These are phyloP conservation scores for Phalaenopsis aphrodite DNA, from an alignment of 106 monocot species.

Conservation along the genomic window DNA sequence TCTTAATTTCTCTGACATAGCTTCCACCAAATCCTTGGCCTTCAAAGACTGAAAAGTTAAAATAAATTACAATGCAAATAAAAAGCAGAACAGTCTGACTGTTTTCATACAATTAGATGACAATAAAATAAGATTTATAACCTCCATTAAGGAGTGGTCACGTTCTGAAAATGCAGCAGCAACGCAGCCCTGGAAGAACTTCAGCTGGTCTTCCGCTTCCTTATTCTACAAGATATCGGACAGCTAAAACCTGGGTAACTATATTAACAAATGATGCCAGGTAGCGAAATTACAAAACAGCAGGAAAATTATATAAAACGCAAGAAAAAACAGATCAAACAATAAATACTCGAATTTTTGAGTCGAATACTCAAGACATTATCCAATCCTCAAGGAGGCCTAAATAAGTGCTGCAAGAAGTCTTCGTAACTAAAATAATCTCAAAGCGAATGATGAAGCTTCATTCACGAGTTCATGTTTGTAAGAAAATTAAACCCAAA, in stretches of 20 bases:
- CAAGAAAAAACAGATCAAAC: neutral
- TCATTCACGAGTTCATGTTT: neutral
- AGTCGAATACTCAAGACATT: neutral
- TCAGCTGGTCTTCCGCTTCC: conserved; percentile 84
- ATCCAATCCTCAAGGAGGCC: neutral
- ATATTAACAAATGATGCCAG: neutral
- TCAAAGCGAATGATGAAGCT: neutral
- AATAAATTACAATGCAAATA: neutral
- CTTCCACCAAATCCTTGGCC: conserved; percentile 65
- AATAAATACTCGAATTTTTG: neutral
- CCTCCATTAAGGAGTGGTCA: conserved; percentile 89
- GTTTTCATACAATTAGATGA: neutral
- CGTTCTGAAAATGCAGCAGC: conserved; percentile 89
- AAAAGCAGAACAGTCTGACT: neutral
- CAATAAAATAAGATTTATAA: conserved; percentile 7
- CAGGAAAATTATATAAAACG: no score
- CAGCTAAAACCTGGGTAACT: neutral
- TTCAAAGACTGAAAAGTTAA: conserved; percentile 54
- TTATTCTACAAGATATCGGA: conserved; percentile 54
- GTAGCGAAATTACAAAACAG: no score
- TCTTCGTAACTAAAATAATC: neutral
- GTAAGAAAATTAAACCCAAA: neutral
- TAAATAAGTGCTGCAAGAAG: neutral
- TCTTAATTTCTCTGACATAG: conserved; percentile 35
- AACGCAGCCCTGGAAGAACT: conserved; percentile 84